phyloP scores from a whole-genome alignment of 345 rosid genomes.

The Garcia nutans region DNA sequence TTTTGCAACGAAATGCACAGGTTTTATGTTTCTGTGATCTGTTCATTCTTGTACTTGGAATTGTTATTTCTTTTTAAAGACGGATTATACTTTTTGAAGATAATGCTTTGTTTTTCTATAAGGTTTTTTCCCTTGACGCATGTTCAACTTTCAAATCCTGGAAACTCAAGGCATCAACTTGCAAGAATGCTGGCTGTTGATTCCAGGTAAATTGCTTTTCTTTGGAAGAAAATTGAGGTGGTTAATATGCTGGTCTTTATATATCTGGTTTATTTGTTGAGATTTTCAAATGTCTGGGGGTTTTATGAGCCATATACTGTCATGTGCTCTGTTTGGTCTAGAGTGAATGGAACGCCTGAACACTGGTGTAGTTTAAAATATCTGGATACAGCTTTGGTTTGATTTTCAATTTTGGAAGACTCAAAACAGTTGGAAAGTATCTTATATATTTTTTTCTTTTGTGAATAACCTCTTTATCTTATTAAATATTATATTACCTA shows the following conservation, averaged over 20 bases:
- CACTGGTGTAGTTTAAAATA: too few species aligned
- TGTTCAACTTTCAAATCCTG: constrained; percentile 78
- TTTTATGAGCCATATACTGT: not conserved
- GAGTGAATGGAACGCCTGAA: too few species aligned
- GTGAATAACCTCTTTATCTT: too few species aligned
- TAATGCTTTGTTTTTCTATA: not conserved
- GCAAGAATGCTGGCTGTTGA: constrained; percentile 88
- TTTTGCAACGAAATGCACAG: constrained; percentile 98
- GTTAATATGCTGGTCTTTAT: not conserved
- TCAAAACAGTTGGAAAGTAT: too few species aligned
- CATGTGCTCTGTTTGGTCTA: too few species aligned
- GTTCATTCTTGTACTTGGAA: constrained; percentile 16
- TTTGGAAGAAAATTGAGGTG: not conserved
- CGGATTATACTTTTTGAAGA: not conserved
- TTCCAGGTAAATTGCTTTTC: constrained; percentile 56
- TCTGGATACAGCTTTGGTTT: too few species aligned
- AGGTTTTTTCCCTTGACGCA: constrained; percentile 89
- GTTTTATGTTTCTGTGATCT: constrained; percentile 36
- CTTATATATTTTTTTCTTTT: too few species aligned
- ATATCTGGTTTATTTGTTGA: not conserved
- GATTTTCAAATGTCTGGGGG: not conserved
- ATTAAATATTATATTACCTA: too few species aligned
- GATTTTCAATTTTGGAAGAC: too few species aligned
- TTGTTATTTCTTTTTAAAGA: not conserved
- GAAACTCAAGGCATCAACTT: constrained; percentile 75